Conservation (phyloP, 805 yeast species). For the Metschnikowia picachoensis region DNA sequence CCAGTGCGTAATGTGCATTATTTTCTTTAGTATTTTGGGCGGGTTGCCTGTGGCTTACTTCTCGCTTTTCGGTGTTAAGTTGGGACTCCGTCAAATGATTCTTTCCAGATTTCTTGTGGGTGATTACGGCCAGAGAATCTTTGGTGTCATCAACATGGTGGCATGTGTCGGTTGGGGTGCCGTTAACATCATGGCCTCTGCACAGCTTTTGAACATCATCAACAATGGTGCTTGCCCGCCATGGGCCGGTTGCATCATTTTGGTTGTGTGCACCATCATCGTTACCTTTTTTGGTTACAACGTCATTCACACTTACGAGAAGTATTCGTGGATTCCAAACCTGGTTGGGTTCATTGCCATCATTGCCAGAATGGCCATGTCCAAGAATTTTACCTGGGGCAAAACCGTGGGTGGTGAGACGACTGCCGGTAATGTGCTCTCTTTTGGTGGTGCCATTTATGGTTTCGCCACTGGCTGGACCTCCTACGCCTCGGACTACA, state of each 20-base stretch:
- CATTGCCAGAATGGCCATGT: constrained; percentile 69
- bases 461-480: constrained; percentile 97
- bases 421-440: constrained; percentile 71
- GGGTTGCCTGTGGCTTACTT: constrained; percentile 76
- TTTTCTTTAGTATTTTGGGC: constrained; percentile 75
- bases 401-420: constrained; percentile 46
- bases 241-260: constrained; percentile 84
- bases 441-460: constrained; percentile 77
- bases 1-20: constrained; percentile 60
- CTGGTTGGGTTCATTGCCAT: constrained; percentile 68
- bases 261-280: constrained; percentile 62
- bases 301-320: constrained; percentile 77
- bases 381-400: constrained; percentile 51
- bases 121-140: constrained; percentile 67
- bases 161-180: constrained; percentile 97
- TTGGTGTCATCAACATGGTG: constrained; percentile 70
- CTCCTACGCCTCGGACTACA: constrained; percentile 87
- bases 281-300: constrained; percentile 83
- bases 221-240: constrained; percentile 69
- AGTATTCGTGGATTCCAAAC: constrained; percentile 87
- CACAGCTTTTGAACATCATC: constrained; percentile 75
- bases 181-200: constrained; percentile 85
- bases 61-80: constrained; percentile 76
- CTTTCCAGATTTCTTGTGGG: constrained; percentile 77
- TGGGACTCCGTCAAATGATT: constrained; percentile 87